Conservation (phyloP, 2,329 filamentous ascomycete species). For the Fusarium redolens region DNA sequence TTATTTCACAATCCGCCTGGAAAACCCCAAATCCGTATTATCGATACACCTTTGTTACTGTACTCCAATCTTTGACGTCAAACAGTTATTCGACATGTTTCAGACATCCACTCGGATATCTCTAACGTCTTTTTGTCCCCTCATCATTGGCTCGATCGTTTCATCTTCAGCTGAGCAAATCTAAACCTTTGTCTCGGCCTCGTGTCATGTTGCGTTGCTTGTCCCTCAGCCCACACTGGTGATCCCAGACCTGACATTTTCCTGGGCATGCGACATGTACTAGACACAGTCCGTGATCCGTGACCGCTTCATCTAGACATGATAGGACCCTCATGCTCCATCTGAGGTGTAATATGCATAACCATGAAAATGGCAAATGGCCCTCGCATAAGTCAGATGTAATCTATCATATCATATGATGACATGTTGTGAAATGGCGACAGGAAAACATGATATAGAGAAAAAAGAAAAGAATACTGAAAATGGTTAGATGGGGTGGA, state of each 20-base stretch:
- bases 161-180: conserved; percentile 15
- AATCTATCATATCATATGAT: conserved; percentile 29
- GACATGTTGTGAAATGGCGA: conserved; percentile 6
- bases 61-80: conserved; percentile 20
- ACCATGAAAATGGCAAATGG: conserved; percentile 8
- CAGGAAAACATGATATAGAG: background rate
- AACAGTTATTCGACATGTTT: conserved; percentile 22
- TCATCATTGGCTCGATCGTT: conserved; percentile 25
- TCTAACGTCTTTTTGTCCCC: conserved; percentile 14
- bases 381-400: conserved; percentile 31
- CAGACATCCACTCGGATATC: conserved; percentile 24
- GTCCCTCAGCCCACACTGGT: conserved; percentile 18
- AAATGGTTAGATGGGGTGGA: conserved; percentile 10
- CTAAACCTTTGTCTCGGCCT: conserved; percentile 32
- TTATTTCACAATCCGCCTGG: background rate
- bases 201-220: conserved; percentile 17
- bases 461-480: conserved; percentile 1
- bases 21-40: conserved; percentile 9
- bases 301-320: conserved; percentile 4
- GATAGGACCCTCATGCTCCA: conserved; percentile 14
- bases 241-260: conserved; percentile 13
- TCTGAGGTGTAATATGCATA: conserved; percentile 22
- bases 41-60: background rate
- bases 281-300: conserved; percentile 12
- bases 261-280: conserved; percentile 17